Evolutionary conservation across 2,329 filamentous ascomycete genomes (phyloP).

Genomic region (Fonsecaea pedrosoi): DNA sequence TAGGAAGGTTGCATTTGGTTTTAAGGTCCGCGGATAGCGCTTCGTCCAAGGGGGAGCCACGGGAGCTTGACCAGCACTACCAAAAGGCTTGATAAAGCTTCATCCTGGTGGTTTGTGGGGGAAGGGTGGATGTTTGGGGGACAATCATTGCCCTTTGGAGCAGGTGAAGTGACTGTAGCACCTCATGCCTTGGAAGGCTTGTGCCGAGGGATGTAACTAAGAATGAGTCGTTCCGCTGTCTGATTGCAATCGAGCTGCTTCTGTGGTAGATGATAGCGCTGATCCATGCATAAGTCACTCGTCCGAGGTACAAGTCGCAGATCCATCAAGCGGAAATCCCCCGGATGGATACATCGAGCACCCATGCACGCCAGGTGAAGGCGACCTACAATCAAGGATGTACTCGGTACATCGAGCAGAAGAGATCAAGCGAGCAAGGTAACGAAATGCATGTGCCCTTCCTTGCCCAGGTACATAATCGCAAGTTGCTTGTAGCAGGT

Average conservation of each 20-base stretch:
- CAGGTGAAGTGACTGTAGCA: conserved; percentile 16
- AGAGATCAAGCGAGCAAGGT: too few relatives aligned
- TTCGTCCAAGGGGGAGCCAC: not conserved
- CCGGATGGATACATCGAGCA: not conserved
- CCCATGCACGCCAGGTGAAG: not conserved
- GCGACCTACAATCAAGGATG: too few relatives aligned
- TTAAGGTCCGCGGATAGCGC: conserved; percentile 5
- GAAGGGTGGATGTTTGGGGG: conserved; percentile 15
- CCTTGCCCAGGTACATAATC: too few relatives aligned
- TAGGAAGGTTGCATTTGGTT: conserved; percentile 35
- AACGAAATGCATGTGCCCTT: too few relatives aligned
- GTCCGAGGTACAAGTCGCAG: not conserved
- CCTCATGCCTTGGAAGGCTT: not conserved
- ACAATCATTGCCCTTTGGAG: conserved; percentile 31
- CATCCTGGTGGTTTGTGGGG: conserved; percentile 22
- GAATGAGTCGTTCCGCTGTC: not conserved
- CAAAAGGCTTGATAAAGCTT: conserved; percentile 28
- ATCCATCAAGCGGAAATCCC: not conserved
- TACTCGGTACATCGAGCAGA: too few relatives aligned
- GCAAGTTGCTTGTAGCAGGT: too few relatives aligned
- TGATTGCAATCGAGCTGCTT: not conserved
- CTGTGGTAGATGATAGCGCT: not conserved
- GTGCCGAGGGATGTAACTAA: conserved; percentile 17
- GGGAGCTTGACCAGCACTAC: not conserved
- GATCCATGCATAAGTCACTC: not conserved